Base-by-base conservation (phyloP, 2,329 filamentous ascomycete genomes). In the Aspergillus ochraceoroseus region DNA sequence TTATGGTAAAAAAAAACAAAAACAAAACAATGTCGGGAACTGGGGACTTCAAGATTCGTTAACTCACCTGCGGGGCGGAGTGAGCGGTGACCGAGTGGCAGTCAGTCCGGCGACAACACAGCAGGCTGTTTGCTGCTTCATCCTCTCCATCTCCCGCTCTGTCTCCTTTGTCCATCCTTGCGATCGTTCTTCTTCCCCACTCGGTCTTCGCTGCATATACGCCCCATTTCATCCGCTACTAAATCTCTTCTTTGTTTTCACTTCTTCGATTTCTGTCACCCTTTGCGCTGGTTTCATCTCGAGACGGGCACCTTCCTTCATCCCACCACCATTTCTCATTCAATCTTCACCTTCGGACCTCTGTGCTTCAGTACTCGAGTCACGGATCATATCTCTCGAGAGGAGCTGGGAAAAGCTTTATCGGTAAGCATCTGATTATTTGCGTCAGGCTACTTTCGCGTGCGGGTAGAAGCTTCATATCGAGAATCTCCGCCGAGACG, bases 81-180 rank as follows among this genome's bases (percentile, higher is more conserved):
- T 41, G 43, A 50, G 49, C 51, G 51, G 51, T 54, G 51, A 53
- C 51, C 44, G 44, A 44, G 45, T 47, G 46, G 53, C 49, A 22
- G 36, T 25, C 25, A 42, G 32, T 23, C 42, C 38, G 33, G 44
- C 49, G 48, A 54, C 51, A 52, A 52, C 52, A 53, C 48, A 53
- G 46, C 50, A 52, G 30, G 32, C 47, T 40, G 42, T 49, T 43
- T 41, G 38, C 28, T 47, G 25, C 32, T 29, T 20, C 19, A 20
- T 32, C 20, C 27, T 27, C 20, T 42, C 19, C 29, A 35, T 32
- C 17, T 38, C 27, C 32, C 25, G 29, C 14, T 29, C 43, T 38
- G 19, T 32, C 22, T 39, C 22, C 12, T 20, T 32, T 23, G 35
- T 32, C 28, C 27, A 40, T 25, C 36, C 42, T 36, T 28, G n/a